These are phyloP conservation scores for Papilionanthe hybrid DNA, from an alignment of 116 monocot genomes.

Conservation along the genomic window DNA sequence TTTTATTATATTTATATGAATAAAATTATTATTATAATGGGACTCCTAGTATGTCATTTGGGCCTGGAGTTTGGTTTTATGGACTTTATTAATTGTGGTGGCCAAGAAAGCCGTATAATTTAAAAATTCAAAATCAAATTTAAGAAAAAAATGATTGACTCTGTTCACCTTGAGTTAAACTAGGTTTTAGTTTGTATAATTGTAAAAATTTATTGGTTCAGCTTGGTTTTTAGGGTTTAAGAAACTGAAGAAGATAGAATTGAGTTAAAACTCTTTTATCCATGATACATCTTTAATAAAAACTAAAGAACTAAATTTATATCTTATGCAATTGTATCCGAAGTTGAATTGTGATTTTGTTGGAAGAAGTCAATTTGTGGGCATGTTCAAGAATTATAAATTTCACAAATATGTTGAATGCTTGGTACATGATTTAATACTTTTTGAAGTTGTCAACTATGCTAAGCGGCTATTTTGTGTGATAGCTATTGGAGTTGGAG, in stretches of 20 bases:
- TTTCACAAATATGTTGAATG: not conserved
- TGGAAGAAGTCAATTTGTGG: not conserved
- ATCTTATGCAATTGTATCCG: too few species aligned
- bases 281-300: too few species aligned
- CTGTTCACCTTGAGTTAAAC: too few species aligned
- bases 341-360: not conserved
- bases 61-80: not conserved
- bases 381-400: not conserved
- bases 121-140: not conserved
- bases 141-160: not conserved
- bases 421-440: not conserved
- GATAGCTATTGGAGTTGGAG: not conserved
- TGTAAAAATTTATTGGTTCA: too few species aligned
- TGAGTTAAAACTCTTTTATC: too few species aligned
- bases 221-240: too few species aligned
- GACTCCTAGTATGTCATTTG: not conserved
- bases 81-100: not conserved
- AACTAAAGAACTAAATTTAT: too few species aligned
- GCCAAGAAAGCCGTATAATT: not conserved
- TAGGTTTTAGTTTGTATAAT: too few species aligned
- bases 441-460: not conserved
- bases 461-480: not conserved
- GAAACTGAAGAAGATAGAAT: too few species aligned
- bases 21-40: not conserved
- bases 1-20: slow-evolving; percentile 2